Evolutionary conservation across 2,329 filamentous ascomycete genomes (phyloP).

Genomic region (Podosphaera xanthii): DNA sequence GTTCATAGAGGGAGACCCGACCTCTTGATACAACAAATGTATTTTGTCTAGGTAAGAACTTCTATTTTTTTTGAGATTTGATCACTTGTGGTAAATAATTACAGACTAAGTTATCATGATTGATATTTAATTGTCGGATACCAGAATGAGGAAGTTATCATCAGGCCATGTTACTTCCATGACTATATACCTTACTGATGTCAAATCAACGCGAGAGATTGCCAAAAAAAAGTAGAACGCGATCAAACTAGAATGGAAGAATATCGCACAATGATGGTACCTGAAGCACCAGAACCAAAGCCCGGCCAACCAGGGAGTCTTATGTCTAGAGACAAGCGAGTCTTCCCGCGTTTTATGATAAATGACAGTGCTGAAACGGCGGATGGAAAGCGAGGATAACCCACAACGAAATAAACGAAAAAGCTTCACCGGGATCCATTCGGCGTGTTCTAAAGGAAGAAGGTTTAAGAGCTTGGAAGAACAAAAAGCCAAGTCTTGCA

Average conservation of each 20-base stretch:
- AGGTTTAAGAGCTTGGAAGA: background rate
- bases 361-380: background rate
- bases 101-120: background rate
- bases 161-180: background rate
- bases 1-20: background rate
- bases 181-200: background rate
- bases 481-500: background rate
- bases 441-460: background rate
- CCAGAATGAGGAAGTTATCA: background rate
- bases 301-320: background rate
- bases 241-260: background rate
- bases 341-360: background rate
- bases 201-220: background rate
- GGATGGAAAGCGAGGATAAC: background rate
- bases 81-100: background rate
- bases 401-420: background rate
- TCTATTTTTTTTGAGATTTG: background rate
- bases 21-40: background rate
- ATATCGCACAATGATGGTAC: background rate
- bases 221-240: background rate
- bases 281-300: background rate
- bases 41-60: background rate
- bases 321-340: background rate
- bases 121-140: background rate
- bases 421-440: background rate